A percentile compares a stretch with the other conserved stretches of the same genome.
These are phyloP conservation scores for Colletotrichum filicis DNA, from an alignment of 2,329 filamentous ascomycete species.

Conservation along the genomic window DNA sequence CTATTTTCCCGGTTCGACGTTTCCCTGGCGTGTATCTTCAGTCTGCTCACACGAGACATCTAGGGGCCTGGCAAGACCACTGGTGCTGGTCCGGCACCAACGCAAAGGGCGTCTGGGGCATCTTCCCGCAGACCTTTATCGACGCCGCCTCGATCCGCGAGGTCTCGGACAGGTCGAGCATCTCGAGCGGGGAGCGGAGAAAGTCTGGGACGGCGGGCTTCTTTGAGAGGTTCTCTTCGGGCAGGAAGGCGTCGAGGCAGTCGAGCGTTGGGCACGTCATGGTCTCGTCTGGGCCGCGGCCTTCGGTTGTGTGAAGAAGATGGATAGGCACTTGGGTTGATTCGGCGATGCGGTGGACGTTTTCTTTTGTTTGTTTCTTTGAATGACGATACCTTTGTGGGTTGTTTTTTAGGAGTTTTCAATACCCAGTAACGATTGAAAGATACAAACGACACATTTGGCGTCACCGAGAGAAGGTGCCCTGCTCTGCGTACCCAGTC, in stretches of 20 bases:
- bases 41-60: not conserved
- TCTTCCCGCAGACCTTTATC: constrained; percentile 63
- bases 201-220: constrained; percentile 43
- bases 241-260: constrained; percentile 41
- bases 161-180: constrained; percentile 41
- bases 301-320: constrained; percentile 14
- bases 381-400: not conserved
- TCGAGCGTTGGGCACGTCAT: constrained; percentile 44
- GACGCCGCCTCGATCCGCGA: constrained; percentile 58
- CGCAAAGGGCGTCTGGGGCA: constrained; percentile 61
- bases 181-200: constrained; percentile 48
- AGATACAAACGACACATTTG: no score
- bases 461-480: no score
- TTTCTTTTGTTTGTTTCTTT: not conserved
- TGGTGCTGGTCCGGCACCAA: constrained; percentile 69
- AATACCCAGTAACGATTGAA: not conserved
- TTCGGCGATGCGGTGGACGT: not conserved
- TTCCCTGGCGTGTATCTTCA: not conserved
- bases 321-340: not conserved
- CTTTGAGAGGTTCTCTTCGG: constrained; percentile 46
- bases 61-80: constrained; percentile 58
- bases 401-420: not conserved
- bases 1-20: not conserved
- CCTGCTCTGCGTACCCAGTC: no score
- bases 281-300: constrained; percentile 17